Evolutionary conservation across 805 yeast species (phyloP).

Genomic region (Sungouiozyma ichnusensis): DNA sequence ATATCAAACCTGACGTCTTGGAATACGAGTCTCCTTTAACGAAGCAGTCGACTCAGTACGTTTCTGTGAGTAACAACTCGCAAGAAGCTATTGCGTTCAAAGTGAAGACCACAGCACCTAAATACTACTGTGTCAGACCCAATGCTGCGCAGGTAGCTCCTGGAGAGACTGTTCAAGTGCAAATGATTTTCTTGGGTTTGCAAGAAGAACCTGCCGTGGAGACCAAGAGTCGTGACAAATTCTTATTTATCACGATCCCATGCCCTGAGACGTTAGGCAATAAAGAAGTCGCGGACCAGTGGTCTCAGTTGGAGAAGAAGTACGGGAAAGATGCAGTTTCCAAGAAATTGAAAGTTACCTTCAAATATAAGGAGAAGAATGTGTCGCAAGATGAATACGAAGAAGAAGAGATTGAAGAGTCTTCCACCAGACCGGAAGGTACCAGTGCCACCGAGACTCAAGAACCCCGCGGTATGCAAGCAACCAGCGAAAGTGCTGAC

Average conservation of each 20-base stretch:
- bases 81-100: slow-evolving; percentile 69
- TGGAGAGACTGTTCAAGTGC: slow-evolving; percentile 59
- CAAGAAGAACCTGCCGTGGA: slow-evolving; percentile 63
- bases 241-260: slow-evolving; percentile 79
- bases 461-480: no score
- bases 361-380: slow-evolving; percentile 1
- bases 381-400: slow-evolving; percentile 1
- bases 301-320: slow-evolving; percentile 63
- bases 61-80: slow-evolving; percentile 45
- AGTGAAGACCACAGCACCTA: slow-evolving; percentile 97
- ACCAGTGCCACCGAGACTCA: no score
- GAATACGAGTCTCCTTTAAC: slow-evolving; percentile 75
- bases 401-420: slow-evolving; percentile 4
- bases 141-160: slow-evolving; percentile 77
- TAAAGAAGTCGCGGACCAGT: slow-evolving; percentile 51
- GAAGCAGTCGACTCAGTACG: slow-evolving; percentile 52
- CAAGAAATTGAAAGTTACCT: slow-evolving; percentile 59
- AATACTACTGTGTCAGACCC: slow-evolving; percentile 90
- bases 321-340: slow-evolving; percentile 45
- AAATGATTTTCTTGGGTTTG: slow-evolving; percentile 79
- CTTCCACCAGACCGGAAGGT: neutral
- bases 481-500: no score
- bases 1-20: slow-evolving; percentile 60
- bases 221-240: slow-evolving; percentile 82
- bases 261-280: slow-evolving; percentile 49